Percentiles rank a stretch among this genome's conserved stretches.
Conservation (phyloP, 2,329 filamentous ascomycete genomes). For the Myriosclerotinia duriaeana region DNA sequence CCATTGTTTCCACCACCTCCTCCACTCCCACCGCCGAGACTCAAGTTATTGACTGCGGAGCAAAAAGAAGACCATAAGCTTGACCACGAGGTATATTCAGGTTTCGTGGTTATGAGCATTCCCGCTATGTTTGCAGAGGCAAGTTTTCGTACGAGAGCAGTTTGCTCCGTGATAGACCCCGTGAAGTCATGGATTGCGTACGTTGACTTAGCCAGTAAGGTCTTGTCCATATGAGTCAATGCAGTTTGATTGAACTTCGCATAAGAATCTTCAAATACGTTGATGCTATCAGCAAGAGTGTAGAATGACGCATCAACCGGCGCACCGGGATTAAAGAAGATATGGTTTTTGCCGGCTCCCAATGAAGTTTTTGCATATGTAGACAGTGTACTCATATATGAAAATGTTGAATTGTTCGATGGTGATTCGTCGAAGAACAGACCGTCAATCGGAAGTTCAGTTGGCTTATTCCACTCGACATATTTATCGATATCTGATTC, state of each 20-base stretch:
- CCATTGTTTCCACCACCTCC: fast-evolving
- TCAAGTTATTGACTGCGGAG: conserved; percentile 23
- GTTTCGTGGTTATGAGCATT: conserved; percentile 30
- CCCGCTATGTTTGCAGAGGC: conserved; percentile 29
- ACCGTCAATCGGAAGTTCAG: conserved; percentile 11
- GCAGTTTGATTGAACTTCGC: conserved; percentile 27
- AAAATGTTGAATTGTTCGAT: conserved; percentile 24
- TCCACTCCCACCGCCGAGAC: not conserved
- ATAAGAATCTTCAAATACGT: conserved; percentile 29
- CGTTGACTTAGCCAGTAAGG: conserved; percentile 28
- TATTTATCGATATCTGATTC: conserved; percentile 43
- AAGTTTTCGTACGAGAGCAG: conserved; percentile 28
- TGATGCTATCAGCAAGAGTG: conserved; percentile 31
- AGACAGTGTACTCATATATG: conserved; percentile 31
- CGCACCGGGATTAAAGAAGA: conserved; percentile 32
- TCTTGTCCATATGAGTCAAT: conserved; percentile 20
- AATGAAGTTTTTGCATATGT: conserved; percentile 29
- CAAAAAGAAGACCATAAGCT: conserved; percentile 28
- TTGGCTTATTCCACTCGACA: conserved; percentile 40
- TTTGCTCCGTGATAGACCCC: conserved; percentile 21
- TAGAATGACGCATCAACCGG: conserved; percentile 30
- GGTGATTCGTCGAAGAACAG: conserved; percentile 23
- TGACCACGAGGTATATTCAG: conserved; percentile 27
- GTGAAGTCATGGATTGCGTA: conserved; percentile 33
- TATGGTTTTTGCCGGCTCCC: conserved; percentile 26